Conservation (phyloP, 257 asterid genomes). For the Ilex aquifolium region DNA sequence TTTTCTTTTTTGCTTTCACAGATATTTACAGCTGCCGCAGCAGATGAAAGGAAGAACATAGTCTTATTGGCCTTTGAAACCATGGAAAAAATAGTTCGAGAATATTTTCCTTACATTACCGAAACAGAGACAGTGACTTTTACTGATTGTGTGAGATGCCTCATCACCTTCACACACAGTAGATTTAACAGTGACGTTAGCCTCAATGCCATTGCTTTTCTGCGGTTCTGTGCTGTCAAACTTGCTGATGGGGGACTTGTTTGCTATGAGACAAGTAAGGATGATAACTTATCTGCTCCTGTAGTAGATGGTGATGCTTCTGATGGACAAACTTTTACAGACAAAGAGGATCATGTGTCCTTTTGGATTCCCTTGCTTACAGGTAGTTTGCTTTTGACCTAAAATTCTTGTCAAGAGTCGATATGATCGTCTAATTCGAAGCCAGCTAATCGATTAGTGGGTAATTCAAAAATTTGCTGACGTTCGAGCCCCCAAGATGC, state of each 20-base stretch:
- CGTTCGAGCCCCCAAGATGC: no score
- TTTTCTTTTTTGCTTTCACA: constrained; percentile 20
- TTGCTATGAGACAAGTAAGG: constrained; percentile 53
- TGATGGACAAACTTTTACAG: constrained; percentile 44
- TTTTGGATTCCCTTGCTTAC: constrained; percentile 95
- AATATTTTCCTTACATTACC: constrained; percentile 86
- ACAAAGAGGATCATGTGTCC: constrained; percentile 53
- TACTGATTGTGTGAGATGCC: constrained; percentile 95
- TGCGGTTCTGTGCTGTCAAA: constrained; percentile 97
- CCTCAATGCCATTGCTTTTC: constrained; percentile 98
- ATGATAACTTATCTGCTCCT: constrained; percentile 33
- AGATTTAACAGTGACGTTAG: constrained; percentile 95
- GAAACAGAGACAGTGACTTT: constrained; percentile 88
- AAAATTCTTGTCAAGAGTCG: background rate
- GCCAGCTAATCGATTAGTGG: background rate
- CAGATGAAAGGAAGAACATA: constrained; percentile 95
- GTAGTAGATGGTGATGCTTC: constrained; percentile 34
- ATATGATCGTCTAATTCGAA: no score
- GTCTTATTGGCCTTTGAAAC: constrained; percentile 94
- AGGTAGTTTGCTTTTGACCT: constrained; percentile 33
- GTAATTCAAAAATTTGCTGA: background rate
- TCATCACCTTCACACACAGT: constrained; percentile 88
- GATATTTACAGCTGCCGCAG: constrained; percentile 97
- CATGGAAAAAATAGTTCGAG: constrained; percentile 96
- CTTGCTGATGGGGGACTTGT: constrained; percentile 95